Base-by-base conservation (phyloP, 108 stramenopile genomes). In the Fragilariopsis cylindrus region DNA sequence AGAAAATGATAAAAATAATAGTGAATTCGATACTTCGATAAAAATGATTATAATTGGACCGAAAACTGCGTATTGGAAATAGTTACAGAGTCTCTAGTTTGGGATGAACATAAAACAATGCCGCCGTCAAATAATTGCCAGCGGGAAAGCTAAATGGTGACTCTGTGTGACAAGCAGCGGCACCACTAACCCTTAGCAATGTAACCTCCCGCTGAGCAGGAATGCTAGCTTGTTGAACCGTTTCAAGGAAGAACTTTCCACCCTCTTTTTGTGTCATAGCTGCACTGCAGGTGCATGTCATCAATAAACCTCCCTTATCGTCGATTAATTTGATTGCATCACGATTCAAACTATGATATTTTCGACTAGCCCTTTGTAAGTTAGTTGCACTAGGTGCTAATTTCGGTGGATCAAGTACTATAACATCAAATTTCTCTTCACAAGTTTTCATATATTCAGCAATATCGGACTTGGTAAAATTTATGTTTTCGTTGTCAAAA, bases 331-430 rank as follows among this genome's bases (percentile, higher is more conserved):
- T 89, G 69, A 98, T 83, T 39, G 95, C 96, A 75, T 94, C 93
- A 58, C 90, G 79, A 69, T 98, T 98, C 39, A 98, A 55, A 7
- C 90, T 81, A 65, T 92, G 92, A 70, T 98, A 98, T 69, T 96
- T 97, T 39, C 87, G 76, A 3, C 84, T 77, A 19, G 96, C 97
- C 49, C 88, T 82, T 21, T 82, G 79, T 11, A 98, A 68, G 0
- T 75, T 65, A 41, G 82, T 77, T 13, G 86, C 76, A 40, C 84
- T 89, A 7, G 97, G 96, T 13, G 98, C 98, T 18, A 98, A 73
- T 80, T 98, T 98, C 19, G 98, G 96, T 50, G 98, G 98, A 82
- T 98, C 98, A 8, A 96, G 70, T 9, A 97, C 83, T 11, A 98
- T 82, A 4, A 97, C 78, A 73, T 97, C 97, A 74, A 81, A 98